Evolutionary conservation across 169 alveolate genomes (phyloP), one percentile per base, ranked within the genome.

Genomic region (Eimeria praecox): DNA sequence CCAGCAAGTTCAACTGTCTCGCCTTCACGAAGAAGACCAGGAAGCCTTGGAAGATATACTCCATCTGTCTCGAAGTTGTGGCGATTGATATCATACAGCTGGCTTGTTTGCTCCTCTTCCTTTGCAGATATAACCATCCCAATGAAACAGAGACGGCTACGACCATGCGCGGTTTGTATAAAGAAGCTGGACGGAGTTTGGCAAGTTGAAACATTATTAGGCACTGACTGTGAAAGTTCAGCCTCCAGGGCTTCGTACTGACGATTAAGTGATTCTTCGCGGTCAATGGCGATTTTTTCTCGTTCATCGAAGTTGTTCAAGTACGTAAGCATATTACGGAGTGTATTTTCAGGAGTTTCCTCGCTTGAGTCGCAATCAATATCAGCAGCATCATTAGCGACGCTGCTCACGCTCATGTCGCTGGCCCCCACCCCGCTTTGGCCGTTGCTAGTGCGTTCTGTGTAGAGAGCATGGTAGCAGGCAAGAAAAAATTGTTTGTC

Each of bases 391-490:
- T n/a, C 80, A 69, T 18, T n/a, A 14, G 78, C 42, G 22, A n/a
- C 14, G 27, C 46, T 69, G 30, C 8, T 30, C 27, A 24, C 22
- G 33, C 24, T 6, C 27, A 3, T 33, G 8, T 33, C 46, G 20
- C 27, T 69, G 80, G 49, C 18, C 12, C 49, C 80, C 49, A 12
- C 3, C 14, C 80, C 80, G 2, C 30, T 16, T 1, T 10, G n/a
- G 44, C n/a, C n/a, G 27, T 16, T 69, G 10, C 44, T 69, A 9
- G 33, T 2, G 44, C 46, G 80, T 35, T 69, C 80, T 69, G 80
- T 69, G 80, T 69, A 69, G 80, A 69, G 80, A 1, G 80, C 80
- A 16, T 69, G 80, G 80, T 33, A 35, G n/a, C 80, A 69, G 49
- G 80, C 80, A 18, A 20, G 80, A 14, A 69, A 33, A 33, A 69